A percentile compares a stretch with the other conserved stretches of the same genome.
These are phyloP conservation scores for Aspergillus incahuasiensis DNA, from an alignment of 495 filamentous ascomycete genomes.

Conservation along the genomic window DNA sequence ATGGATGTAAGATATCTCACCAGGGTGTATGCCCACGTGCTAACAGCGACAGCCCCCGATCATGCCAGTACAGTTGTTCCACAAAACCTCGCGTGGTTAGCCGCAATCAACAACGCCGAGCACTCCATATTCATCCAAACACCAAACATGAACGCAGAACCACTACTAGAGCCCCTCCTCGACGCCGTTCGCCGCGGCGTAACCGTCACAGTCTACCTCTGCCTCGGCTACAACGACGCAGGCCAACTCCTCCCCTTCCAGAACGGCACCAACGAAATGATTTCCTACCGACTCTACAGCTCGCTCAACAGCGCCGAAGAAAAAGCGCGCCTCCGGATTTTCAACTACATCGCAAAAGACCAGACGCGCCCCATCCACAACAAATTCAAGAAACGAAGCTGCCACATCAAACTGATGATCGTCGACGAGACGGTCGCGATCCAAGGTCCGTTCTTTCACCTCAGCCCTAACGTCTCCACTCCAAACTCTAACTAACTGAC, in stretches of 20 bases:
- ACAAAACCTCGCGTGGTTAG: constrained; percentile 69
- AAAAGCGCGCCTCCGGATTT: constrained; percentile 48
- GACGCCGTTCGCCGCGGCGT: constrained; percentile 63
- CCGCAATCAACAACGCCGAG: constrained; percentile 59
- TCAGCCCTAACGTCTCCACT: background rate
- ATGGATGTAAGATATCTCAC: constrained; percentile 42
- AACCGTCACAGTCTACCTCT: constrained; percentile 63
- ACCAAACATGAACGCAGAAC: constrained; percentile 69
- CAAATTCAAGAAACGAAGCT: constrained; percentile 56
- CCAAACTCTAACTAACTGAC: background rate
- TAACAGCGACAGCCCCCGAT: constrained; percentile 40
- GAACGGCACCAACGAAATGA: constrained; percentile 71
- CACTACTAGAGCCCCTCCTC: constrained; percentile 56
- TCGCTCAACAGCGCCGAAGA: constrained; percentile 41
- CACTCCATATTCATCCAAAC: constrained; percentile 66
- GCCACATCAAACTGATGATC: constrained; percentile 74
- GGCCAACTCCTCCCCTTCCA: constrained; percentile 72
- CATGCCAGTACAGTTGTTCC: constrained; percentile 56
- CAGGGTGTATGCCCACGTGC: background rate
- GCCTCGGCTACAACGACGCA: constrained; percentile 73
- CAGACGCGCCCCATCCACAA: constrained; percentile 61
- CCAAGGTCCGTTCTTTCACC: constrained; percentile 43
- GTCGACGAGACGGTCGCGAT: constrained; percentile 64
- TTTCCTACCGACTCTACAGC: constrained; percentile 53
- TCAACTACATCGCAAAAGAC: constrained; percentile 70